Conservation (phyloP, 1,139 yeast species). For the Geotrichum phurueaensis region DNA sequence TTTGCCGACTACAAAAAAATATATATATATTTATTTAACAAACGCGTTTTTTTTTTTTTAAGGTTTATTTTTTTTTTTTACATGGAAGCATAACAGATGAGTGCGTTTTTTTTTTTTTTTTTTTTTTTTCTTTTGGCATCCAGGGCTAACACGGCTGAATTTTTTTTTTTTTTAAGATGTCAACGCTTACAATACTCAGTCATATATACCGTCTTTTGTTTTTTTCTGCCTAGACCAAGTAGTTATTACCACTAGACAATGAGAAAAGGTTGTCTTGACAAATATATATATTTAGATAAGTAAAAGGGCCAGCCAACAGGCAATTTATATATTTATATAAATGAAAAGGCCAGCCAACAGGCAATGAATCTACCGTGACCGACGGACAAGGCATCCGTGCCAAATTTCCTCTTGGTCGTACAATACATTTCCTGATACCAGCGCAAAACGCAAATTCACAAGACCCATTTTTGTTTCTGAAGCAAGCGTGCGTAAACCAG, state of each 20-base stretch:
- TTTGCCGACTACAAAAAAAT: background rate
- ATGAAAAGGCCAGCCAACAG: background rate
- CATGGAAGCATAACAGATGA: background rate
- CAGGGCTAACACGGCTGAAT: background rate
- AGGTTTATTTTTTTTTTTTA: background rate
- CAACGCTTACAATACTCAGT: background rate
- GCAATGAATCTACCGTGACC: background rate
- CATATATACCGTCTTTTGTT: too few relatives aligned
- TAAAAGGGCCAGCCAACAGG: too few relatives aligned
- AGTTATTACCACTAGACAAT: too few relatives aligned
- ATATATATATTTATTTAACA: too few relatives aligned
- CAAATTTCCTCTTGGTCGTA: background rate
- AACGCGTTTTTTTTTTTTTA: background rate
- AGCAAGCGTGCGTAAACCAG: background rate
- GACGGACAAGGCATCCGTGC: background rate
- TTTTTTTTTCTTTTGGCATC: background rate
- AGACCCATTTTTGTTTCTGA: background rate
- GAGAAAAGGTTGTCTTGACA: too few relatives aligned
- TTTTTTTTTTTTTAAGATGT: background rate
- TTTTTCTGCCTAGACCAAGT: too few relatives aligned
- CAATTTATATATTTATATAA: too few relatives aligned
- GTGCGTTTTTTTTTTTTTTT: background rate
- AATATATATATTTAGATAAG: too few relatives aligned
- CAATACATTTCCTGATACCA: too few relatives aligned
- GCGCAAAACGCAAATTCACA: too few relatives aligned